Evolutionary conservation across 352 stramenopile genomes (phyloP), one percentile per base, ranked within the genome.

Genomic region (Pelagophyceae sp.): DNA sequence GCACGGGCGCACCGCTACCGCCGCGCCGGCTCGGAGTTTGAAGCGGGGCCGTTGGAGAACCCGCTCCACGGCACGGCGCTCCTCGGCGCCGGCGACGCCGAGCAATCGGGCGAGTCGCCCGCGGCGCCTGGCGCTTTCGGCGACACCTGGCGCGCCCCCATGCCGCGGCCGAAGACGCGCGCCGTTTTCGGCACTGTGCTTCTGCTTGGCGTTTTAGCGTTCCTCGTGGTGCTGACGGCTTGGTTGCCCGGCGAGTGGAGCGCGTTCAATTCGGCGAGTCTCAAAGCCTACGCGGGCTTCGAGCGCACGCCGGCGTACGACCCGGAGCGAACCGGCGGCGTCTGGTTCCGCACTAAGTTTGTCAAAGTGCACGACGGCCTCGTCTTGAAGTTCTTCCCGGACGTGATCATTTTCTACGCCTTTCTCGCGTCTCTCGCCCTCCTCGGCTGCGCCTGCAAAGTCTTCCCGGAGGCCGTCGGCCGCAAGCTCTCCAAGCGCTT

Each of bases 331-430:
- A 79, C 29, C 69, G 75, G 38, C 45, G 65, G 29, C 20, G 32
- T 23, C 20, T 64, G 37, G 67, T 60, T 76, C 45, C 33, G 15
- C 19, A 65, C 54, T 19, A 31, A 25, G 20, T 61, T 67, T 27
- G 23, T 32, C 19, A 0, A 27, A 19, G 17, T 65, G 3, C 67
- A 50, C 27, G 17, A 17, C 32, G 23, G 40, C 37, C 32, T 65
- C 0, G 31, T 65, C 63, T 27, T 76, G 20, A 74, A 80, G 77
- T 33, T 80, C 15, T 80, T 77, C 65, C 77, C 77, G 27, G 77
- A 80, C 60, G 64, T 80, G 25, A 45, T 77, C 5, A 77, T 80
- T 38, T 80, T 75, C 71, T 80, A 75, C 70, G 38, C 37, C 50
- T 80, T 80, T 37, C 37, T 77, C 5, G 76, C 76, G 50, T 35